Base-by-base conservation (phyloP, 2,329 filamentous ascomycete species). In the Phaeosphaeriaceae sp. region DNA sequence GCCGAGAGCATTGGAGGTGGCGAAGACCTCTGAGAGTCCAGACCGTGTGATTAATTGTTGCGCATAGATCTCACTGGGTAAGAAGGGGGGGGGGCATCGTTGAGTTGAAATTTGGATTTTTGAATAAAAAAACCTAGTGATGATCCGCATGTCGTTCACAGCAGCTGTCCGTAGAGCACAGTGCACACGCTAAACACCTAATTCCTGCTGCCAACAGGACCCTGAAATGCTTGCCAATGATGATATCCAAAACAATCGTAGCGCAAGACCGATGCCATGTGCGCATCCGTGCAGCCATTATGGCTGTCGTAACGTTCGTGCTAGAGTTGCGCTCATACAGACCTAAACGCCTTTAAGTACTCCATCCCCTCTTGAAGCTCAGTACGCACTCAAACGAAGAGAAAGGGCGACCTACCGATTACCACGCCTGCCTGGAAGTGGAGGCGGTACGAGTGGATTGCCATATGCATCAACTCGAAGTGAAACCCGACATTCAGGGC, bases 401-500 rank as follows among this genome's bases (percentile, higher is more conserved):
- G 59, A 58, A 46, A 51, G 60, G 57, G 52, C 37, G 23, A 58
- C 68, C 61, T 69, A 72, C 68, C 69, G 56, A 45, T 69, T 65
- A 32, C 63, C 66, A 34, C 68, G 58, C 16, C 67, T 54, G 17
- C 68, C 68, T 21, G 70, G 68, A 12, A 72, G 54, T 32, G 68
- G 50, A 16, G 67, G 67, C n/a, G 67, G 65, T 9, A 68, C 57
- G 12, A 59, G 45, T 1, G 64, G 61, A n/a, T 73, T 72, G 32
- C 71, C 71, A 48, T 65, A 69, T 1, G 66, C 63, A 39, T 73
- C 70, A 3, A 62, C 60, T 20, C 58, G 48, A 12, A 73, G 55
- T 12, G 54, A 35, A 7, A 45, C 43, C 28, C 71, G 69, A 66
- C 90, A 94, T 41, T 90, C 85, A 1, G 88, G 88, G 71, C 90